Base-by-base conservation (phyloP, 2,329 filamentous ascomycete species). In the Scytalidium lignicola region DNA sequence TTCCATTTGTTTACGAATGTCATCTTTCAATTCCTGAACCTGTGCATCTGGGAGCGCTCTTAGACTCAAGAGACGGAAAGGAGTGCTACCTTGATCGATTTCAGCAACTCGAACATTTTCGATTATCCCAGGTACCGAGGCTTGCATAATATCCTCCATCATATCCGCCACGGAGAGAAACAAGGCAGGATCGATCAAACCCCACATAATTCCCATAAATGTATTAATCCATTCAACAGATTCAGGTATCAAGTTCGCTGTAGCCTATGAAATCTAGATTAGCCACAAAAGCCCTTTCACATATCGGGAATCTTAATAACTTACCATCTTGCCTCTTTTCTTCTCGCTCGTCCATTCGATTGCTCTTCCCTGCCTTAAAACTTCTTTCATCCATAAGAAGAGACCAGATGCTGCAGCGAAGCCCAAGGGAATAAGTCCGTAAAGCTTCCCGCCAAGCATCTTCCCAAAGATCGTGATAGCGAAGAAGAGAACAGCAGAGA, bases 171-270 rank as follows among this genome's bases (percentile, higher is more conserved):
- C 80, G 1, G 47, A 42, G 15, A 82, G 74, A 66, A 99, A 93
- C 87, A 97, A 95, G 41, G 97, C 92, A 0, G 93, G 92, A 62
- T 97, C 95, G 55, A 96, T 84, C 3, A 97, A 73, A 1, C 89
- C 88, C 93, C 93, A 99, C 41, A 93, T 77, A 40, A 96, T 80
- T 1, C 80, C 81, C 3, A 97, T 69, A 45, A 93, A 80, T 0
- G 88, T 91, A 66, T 99, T 99, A 79, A 99, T 86, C 93, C 93
- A 97, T 65, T 91, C 86, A 6, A 95, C 91, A 0, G 88, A 95
- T 69, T 96, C 92, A 0, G 92, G 92, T 6, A 97, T 85, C 22
- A 97, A 73, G 61, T 96, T 96, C 23, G 86, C 83, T 2, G 88
- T 90, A 1, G 92, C 90, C 66, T 83, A 45, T 10, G 15, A 37